phyloP scores from a whole-genome alignment of 805 yeast genomes.

The Ogataea haglerorum region DNA sequence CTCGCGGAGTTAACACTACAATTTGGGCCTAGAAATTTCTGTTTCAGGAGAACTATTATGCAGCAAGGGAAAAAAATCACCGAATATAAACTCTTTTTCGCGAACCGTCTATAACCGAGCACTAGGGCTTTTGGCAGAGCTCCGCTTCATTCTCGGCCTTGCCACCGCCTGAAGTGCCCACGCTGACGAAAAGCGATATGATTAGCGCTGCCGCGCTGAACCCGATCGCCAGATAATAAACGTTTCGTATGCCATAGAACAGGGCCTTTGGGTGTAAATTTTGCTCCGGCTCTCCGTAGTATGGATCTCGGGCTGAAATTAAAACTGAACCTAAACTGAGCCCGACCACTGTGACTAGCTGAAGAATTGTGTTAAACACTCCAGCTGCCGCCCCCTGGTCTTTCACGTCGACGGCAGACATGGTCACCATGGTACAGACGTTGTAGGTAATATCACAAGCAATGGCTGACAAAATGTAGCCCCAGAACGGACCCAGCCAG shows the following conservation, averaged over 20 bases:
- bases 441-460: slow-evolving; percentile 43
- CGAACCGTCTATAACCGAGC: slow-evolving; percentile 1
- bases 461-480: slow-evolving; percentile 32
- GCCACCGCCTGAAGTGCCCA: slow-evolving; percentile 29
- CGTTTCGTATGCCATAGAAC: slow-evolving; percentile 31
- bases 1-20: too few species aligned
- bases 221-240: slow-evolving; percentile 35
- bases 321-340: slow-evolving; percentile 36
- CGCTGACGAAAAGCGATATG: slow-evolving; percentile 27
- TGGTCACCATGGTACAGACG: slow-evolving; percentile 37
- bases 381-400: slow-evolving; percentile 41
- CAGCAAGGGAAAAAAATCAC: neutral
- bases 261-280: slow-evolving; percentile 15
- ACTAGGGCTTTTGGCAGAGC: neutral
- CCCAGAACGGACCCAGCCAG: slow-evolving; percentile 42
- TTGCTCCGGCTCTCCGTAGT: slow-evolving; percentile 25
- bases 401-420: slow-evolving; percentile 32
- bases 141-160: neutral
- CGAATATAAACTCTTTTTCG: neutral
- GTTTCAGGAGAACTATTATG: too few species aligned
- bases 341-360: slow-evolving; percentile 36
- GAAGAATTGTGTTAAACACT: slow-evolving; percentile 37
- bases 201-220: slow-evolving; percentile 27
- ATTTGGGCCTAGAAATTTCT: too few species aligned
- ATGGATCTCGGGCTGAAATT: slow-evolving; percentile 27